Evolutionary conservation across 495 filamentous ascomycete genomes (phyloP), one percentile per base, ranked within the genome.

Genomic region (Cercophora scortea): DNA sequence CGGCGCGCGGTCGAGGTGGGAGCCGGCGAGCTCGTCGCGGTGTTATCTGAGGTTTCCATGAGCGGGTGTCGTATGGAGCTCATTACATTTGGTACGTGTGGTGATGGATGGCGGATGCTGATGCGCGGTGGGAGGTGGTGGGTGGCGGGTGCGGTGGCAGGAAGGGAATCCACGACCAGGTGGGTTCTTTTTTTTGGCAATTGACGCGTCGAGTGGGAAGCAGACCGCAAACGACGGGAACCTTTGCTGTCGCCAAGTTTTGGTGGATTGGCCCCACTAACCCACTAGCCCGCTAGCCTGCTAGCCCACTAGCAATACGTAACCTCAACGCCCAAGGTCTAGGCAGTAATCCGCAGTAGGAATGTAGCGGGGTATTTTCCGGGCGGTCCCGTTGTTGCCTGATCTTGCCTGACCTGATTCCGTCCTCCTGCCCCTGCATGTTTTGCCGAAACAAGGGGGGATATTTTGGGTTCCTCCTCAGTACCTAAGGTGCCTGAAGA

Each of bases 1-100:
- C 87, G 87, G 65, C 90, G 82, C 59, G 67, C 65, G 62, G 71
- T 76, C 39, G 72, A 68, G 45, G 67, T 71, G 50, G 69, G 69
- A 47, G 66, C 65, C 57, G 73, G 71, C 34, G 77, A 75, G 55
- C 68, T 76, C 66, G 81, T 75, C 57, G 79, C 75, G 59, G 74
- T 75, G 60, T 74, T 78, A 47, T 81, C 77, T 58, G 79, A 76
- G 49, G 76, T 73, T 60, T 85, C 81, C 66, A 69, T 69, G 59
- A 67, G 66, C 45, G 66, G 64, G 43, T 54, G 60, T 62, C 66
- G 62, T 54, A 42, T 44, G 40, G 62, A 52, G 48, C 44, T 47
- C 62, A 67, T 69, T 52, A 64, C 63, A 66, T 68, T 66, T 60
- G 57, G 48, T 44, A 25, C 25, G 42, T 32, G 60, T 36, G 47